Evolutionary conservation across 2,329 filamentous ascomycete species (phyloP), one percentile per base, ranked within the genome.

Genomic region (Myriosclerotinia duriaeana): DNA sequence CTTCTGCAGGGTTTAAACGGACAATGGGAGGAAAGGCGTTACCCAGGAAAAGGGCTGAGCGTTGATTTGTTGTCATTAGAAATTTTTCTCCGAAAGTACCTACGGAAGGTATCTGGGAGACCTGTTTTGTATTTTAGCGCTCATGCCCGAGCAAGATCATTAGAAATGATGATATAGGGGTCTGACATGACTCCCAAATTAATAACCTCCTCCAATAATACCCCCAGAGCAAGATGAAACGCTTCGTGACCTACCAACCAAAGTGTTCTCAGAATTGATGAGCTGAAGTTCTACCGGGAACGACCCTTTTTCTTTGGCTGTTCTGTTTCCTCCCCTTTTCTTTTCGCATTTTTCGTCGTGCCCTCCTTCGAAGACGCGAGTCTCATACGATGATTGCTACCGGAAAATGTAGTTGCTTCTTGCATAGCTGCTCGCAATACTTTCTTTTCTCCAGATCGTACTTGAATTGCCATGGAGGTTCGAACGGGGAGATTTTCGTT

Each of bases 361-460:
- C 38, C 38, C 34, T 48, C 42, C 11, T 53, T 53, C 5, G 46
- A 38, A 53, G 38, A 26, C 59, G 60, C 42, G 26, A 55, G 70
- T 67, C 75, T 76, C 76, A 78, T 78, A 70, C 71, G 73, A 67
- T 72, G 75, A 60, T 77, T 75, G 69, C 64, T 71, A 61, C 66
- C 72, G 6, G 65, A 48, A 52, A 75, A 76, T 12, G 68, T 66
- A 26, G 44, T 63, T 44, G 81, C 77, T 70, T 79, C 77, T 53
- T 71, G 67, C 63, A 80, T 78, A 1, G 84, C 77, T 69, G 80
- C 77, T 64, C 78, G 77, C n/a, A 89, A 70, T 5, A 90, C 80
- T 70, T 81, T 78, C 73, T 89, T 89, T 76, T 90, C 87, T n/a
- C 87, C 87, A 5, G 85, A 76, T 68, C 87, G 82, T 26, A 90